Evolutionary conservation across 768 basidiomycete species (phyloP).

Genomic region (Leucogyrophana mollusca): DNA sequence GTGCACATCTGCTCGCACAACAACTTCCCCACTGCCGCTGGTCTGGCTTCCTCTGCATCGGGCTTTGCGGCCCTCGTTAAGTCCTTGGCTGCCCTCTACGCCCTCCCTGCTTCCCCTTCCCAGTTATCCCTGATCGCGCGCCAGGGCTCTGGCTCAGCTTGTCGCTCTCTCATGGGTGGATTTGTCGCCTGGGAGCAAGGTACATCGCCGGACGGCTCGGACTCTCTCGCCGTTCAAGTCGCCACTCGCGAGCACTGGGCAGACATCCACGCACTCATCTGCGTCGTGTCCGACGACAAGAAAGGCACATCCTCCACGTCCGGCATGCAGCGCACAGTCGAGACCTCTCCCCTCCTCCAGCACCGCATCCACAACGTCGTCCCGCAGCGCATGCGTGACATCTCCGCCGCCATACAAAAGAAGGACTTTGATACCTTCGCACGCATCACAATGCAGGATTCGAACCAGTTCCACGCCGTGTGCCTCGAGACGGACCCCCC

Average conservation of each 20-base stretch:
- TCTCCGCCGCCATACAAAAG: slow-evolving; percentile 73
- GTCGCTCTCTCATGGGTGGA: slow-evolving; percentile 95
- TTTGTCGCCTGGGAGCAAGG: slow-evolving; percentile 96
- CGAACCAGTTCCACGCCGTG: slow-evolving; percentile 98
- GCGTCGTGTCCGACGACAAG: slow-evolving; percentile 93
- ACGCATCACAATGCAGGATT: slow-evolving; percentile 92
- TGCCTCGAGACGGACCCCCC: slow-evolving; percentile 96
- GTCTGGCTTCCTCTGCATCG: slow-evolving; percentile 94
- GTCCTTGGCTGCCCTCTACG: slow-evolving; percentile 85
- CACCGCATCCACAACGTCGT: slow-evolving; percentile 88
- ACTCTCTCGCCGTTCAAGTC: slow-evolving; percentile 86
- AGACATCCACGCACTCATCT: slow-evolving; percentile 94
- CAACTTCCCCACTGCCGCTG: slow-evolving; percentile 99
- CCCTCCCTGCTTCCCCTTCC: slow-evolving; percentile 74
- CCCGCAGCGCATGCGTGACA: slow-evolving; percentile 80
- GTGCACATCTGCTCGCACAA: slow-evolving; percentile 94
- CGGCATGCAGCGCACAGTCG: slow-evolving; percentile 98
- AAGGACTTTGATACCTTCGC: slow-evolving; percentile 91
- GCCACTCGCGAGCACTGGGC: slow-evolving; percentile 90
- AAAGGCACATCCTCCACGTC: slow-evolving; percentile 93
- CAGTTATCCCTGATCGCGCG: slow-evolving; percentile 91
- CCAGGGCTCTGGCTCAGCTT: slow-evolving; percentile 97
- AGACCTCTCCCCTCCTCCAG: slow-evolving; percentile 84
- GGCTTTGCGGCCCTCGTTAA: slow-evolving; percentile 95
- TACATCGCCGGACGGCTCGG: slow-evolving; percentile 60